Evolutionary conservation across 129 eudicot species (phyloP).

Genomic region (Solidago caesia): DNA sequence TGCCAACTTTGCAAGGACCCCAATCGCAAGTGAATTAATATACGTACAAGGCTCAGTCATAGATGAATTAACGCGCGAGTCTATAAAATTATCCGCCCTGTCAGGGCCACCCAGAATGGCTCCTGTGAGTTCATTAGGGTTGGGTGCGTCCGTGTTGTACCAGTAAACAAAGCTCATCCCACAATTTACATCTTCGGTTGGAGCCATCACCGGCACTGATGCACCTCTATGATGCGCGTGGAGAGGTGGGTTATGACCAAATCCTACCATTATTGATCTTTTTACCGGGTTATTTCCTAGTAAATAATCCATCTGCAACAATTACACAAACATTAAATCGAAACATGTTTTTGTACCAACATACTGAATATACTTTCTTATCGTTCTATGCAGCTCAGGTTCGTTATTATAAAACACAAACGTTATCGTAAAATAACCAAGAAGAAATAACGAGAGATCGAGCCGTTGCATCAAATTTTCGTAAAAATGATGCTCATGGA

Average conservation of each 20-base stretch:
- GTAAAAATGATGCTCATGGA: no score
- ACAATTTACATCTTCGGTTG: slow-evolving; percentile 36
- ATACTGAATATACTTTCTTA: no score
- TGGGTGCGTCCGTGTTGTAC: slow-evolving; percentile 52
- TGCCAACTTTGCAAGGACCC: slow-evolving; percentile 66
- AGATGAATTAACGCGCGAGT: slow-evolving; percentile 50
- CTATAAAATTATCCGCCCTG: slow-evolving; percentile 48
- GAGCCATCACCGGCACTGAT: slow-evolving; percentile 50
- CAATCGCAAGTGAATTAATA: slow-evolving; percentile 59
- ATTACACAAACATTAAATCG: not conserved
- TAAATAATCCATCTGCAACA: slow-evolving; percentile 75
- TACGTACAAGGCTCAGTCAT: slow-evolving; percentile 76
- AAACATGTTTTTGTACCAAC: no score
- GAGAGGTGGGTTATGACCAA: slow-evolving; percentile 61
- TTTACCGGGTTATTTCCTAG: slow-evolving; percentile 63
- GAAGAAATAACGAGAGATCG: no score
- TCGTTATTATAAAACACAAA: not conserved
- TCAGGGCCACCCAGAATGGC: slow-evolving; percentile 93
- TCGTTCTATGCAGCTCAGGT: no score
- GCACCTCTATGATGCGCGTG: slow-evolving; percentile 96
- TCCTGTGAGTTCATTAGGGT: slow-evolving; percentile 84
- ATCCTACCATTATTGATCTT: slow-evolving; percentile 91
- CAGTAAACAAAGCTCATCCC: slow-evolving; percentile 61
- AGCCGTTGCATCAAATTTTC: no score
- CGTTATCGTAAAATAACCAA: no score